Conservation (phyloP, 306 rosid species). For the Benincasa hispida region DNA sequence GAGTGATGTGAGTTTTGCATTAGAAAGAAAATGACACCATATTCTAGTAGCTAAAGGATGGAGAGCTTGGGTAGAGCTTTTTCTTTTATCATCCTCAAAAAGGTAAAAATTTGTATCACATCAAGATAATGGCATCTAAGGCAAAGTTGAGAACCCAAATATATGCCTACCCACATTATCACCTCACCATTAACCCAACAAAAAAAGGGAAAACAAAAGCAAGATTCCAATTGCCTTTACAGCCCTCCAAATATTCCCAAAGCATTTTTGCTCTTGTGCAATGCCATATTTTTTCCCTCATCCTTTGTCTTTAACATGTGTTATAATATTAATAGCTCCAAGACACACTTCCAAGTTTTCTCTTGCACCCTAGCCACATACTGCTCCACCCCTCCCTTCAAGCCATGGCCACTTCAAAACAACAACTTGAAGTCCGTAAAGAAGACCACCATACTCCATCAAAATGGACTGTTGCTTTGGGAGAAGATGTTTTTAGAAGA, state of each 20-base stretch:
- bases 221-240: conserved; percentile 61
- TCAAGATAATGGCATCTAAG: not conserved
- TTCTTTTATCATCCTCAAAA: not conserved
- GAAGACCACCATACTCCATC: conserved; percentile 57
- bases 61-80: not conserved
- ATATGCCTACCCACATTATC: conserved; percentile 25
- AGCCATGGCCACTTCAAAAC: conserved; percentile 33
- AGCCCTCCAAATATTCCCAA: conserved; percentile 46
- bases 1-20: not conserved
- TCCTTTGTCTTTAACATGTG: conserved; percentile 23
- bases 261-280: conserved; percentile 47
- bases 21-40: not conserved
- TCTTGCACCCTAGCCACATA: conserved; percentile 21
- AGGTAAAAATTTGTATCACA: not conserved
- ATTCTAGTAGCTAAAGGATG: not conserved
- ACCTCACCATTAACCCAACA: conserved; percentile 7
- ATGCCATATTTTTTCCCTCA: conserved; percentile 7
- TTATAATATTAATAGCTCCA: conserved; percentile 40
- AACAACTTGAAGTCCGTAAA: conserved; percentile 47
- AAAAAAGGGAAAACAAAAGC: conserved; percentile 6
- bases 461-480: conserved; percentile 70
- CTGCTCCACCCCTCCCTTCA: not conserved
- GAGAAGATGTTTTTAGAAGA: conserved; percentile 65
- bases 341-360: conserved; percentile 16
- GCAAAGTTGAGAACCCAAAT: conserved; percentile 8